These are phyloP conservation scores for Teratosphaeria viscida DNA, from an alignment of 2,329 filamentous ascomycete species.

Conservation along the genomic window DNA sequence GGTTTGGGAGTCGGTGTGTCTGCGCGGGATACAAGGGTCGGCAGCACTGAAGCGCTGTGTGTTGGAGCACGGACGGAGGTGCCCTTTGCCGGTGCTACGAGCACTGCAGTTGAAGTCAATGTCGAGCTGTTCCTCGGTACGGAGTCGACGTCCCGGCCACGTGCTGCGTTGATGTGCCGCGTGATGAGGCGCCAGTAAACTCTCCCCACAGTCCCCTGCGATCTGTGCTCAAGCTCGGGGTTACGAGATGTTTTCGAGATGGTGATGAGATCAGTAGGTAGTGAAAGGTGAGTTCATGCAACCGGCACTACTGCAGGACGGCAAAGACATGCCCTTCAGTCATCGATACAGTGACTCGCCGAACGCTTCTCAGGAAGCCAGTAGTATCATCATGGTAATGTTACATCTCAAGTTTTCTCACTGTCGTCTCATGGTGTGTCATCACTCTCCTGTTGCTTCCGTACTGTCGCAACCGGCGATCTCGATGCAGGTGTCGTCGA, in stretches of 20 bases:
- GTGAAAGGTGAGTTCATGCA: neutral
- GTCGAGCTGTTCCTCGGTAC: too few species aligned
- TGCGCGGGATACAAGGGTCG: constrained; percentile 17
- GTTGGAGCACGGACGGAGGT: constrained; percentile 2
- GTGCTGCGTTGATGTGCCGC: neutral
- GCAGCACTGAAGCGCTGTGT: constrained; percentile 14
- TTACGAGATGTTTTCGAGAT: neutral
- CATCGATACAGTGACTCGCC: neutral
- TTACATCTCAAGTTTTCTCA: neutral
- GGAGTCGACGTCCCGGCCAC: neutral
- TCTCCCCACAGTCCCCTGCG: neutral
- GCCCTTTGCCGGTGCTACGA: neutral
- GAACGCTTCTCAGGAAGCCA: neutral
- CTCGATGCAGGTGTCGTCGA: neutral
- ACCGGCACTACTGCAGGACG: too few species aligned
- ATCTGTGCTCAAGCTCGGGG: neutral
- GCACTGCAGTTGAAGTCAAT: too few species aligned
- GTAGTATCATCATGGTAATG: neutral
- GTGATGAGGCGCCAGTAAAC: neutral
- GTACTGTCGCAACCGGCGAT: neutral
- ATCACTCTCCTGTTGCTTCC: neutral
- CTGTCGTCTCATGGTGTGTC: neutral
- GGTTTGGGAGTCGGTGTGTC: constrained; percentile 20
- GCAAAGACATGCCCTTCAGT: neutral
- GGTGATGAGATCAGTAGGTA: neutral